These are phyloP conservation scores for Blastomyces percursus DNA, from an alignment of 2,329 filamentous ascomycete species.

Conservation along the genomic window DNA sequence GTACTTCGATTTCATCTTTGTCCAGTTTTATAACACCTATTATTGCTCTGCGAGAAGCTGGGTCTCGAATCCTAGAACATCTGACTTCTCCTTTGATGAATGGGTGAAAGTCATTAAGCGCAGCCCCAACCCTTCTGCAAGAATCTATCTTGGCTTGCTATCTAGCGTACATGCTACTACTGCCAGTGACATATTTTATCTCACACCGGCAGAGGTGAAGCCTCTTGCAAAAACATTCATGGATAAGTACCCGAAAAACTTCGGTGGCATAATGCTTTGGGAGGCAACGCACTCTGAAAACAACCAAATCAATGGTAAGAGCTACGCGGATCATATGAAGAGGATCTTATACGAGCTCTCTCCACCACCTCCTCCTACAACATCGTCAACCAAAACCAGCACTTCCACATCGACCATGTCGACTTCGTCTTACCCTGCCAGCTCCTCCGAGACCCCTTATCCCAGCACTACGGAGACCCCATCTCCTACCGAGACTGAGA, in stretches of 20 bases:
- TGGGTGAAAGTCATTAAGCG: constrained; percentile 35
- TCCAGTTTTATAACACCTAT: constrained; percentile 47
- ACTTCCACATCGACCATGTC: constrained; percentile 3
- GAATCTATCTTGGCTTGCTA: constrained; percentile 45
- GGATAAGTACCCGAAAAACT: constrained; percentile 30
- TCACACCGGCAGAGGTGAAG: constrained; percentile 38
- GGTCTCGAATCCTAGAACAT: constrained; percentile 22
- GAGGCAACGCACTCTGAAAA: constrained; percentile 14
- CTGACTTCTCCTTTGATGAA: constrained; percentile 36
- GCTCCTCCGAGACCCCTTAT: not conserved
- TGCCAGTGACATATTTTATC: constrained; percentile 30
- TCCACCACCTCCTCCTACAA: constrained; percentile 14
- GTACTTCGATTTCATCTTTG: constrained; percentile 43
- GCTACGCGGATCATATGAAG: constrained; percentile 17
- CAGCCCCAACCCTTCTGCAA: constrained; percentile 35
- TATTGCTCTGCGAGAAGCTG: constrained; percentile 40
- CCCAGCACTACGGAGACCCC: not conserved
- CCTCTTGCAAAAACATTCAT: constrained; percentile 36
- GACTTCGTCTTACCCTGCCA: not conserved
- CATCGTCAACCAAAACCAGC: constrained; percentile 7
- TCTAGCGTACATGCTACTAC: constrained; percentile 24
- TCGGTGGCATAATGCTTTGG: constrained; percentile 48
- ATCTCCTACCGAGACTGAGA: not conserved
- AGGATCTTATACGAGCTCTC: constrained; percentile 8
- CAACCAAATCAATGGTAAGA: constrained; percentile 11